Conservation (phyloP, 176 grass and related monocot species). For the Urochloa ruziziensis region DNA sequence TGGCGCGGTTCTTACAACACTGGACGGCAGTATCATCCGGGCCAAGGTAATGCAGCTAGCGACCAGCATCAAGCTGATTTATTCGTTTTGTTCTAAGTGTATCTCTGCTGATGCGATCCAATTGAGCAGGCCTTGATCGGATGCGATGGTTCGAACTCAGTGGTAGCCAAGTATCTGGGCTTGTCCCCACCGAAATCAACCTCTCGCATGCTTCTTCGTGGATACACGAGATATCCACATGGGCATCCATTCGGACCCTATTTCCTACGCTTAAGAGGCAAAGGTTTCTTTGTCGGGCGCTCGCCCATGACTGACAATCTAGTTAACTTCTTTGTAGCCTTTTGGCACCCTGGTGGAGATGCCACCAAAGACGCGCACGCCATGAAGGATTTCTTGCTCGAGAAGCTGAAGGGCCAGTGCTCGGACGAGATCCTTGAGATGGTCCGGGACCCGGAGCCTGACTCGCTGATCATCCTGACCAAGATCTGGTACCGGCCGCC, state of each 20-base stretch:
- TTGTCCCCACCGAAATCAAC: background rate
- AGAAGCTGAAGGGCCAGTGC: background rate
- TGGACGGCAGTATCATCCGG: conserved; percentile 21
- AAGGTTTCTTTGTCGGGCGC: conserved; percentile 2
- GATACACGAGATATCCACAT: conserved; percentile 7
- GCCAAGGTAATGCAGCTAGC: conserved; percentile 18
- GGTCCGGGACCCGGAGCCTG: conserved; percentile 23
- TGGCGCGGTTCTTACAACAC: conserved; percentile 23
- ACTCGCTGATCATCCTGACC: conserved; percentile 11
- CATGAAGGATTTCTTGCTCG: background rate
- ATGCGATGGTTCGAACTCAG: conserved; percentile 48
- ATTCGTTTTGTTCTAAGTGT: background rate
- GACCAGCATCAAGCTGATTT: background rate
- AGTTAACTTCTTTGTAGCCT: conserved; percentile 14
- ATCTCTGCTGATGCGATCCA: background rate
- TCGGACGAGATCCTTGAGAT: conserved; percentile 28
- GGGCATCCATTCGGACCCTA: conserved; percentile 15
- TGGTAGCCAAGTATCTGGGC: conserved; percentile 34
- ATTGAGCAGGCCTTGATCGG: conserved; percentile 40
- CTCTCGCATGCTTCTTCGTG: background rate
- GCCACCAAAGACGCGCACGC: background rate
- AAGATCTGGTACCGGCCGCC: conserved; percentile 33
- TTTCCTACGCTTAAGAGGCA: background rate
- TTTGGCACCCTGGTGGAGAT: background rate
- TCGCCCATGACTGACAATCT: conserved; percentile 21